Base-by-base conservation (phyloP, 495 filamentous ascomycete genomes). In the Penicilliopsis zonata region DNA sequence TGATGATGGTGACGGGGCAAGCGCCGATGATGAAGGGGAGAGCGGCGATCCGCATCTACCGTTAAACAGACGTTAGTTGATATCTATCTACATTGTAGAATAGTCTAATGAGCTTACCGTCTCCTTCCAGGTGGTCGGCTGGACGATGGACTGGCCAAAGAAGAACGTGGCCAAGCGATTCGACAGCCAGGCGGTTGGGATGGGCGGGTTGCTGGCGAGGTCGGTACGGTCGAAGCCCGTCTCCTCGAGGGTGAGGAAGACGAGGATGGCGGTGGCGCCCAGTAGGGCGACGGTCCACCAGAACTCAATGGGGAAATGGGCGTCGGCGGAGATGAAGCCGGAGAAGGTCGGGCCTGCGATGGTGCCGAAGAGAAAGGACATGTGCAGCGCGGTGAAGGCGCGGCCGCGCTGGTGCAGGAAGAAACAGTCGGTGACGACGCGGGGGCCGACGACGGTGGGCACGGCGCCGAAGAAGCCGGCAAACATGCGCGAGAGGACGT, bases 271-370 rank as follows among this genome's bases (percentile, higher is more conserved):
- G 4, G 52, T 36, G 10, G 47, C 28, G 6, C 48, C 53, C 7
- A 52, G 37, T 3, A 57, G 23, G 2, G 28, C 45, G 5, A 62
- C 43, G 1, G 46, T 52, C 59, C 59, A 66, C 59, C 61, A 66
- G 38, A 54, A 63, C 29, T 54, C 47, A 18, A 46, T 34, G 4
- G 50, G 42, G 53, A 52, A 65, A n/a, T 40, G 38, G 1, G 33
- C 36, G 29, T 51, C 33, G 0, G 43, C 33, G 4, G 46, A 38
- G 20, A 62, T 53, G 30, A 61, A 61, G 1, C 48, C 60, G 1
- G 41, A 48, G 24, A 65, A 49, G 4, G 57, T 57, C 10, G 58
- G 54, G 0, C 43, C 52, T 6, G 44, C 47, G 9, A 47, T 23
- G 9, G 25, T 34, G 5, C 43, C 46, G 24, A 37, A 34, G 9